Evolutionary conservation across 2,329 filamentous ascomycete genomes (phyloP), one percentile per base, ranked within the genome.

Genomic region (Fusarium begoniae): DNA sequence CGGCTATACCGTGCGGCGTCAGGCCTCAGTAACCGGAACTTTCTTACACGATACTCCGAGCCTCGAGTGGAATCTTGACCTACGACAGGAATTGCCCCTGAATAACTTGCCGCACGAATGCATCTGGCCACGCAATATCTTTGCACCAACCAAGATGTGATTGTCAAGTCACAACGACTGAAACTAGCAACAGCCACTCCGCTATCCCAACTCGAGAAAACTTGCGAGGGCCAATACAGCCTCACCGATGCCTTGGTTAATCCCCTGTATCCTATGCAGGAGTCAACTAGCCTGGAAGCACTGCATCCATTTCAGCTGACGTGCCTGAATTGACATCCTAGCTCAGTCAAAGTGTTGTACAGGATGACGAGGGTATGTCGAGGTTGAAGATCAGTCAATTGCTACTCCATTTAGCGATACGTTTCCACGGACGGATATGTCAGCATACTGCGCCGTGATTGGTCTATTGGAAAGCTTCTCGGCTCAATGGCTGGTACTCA

Each of bases 161-260:
- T 51, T 63, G 10, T 26, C 37, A 61, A 59, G 32, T 57, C 62
- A 64, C 65, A 57, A 30, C 56, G 63, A 55, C 59, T 32, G 50
- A 58, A 69, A 60, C 64, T 72, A 66, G 59, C 54, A 71, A 69
- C 54, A 59, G 77, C 77, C 77, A 79, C 77, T 69, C 76, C 70
- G 75, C 71, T 70, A 71, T 54, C 53, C 28, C 24, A 37, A 66
- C 68, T 45, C 37, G 56, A 63, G 37, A 38, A 51, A 63, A 70
- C 45, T 41, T 45, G 57, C 38, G 43, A 35, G 30, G 58, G 40
- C 58, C 61, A 54, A 37, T 63, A 47, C 48, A 69, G 64, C 70
- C 66, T 66, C 62, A 57, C 68, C 59, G 45, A 51, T 60, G 45
- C 58, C 66, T 73, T 69, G 61, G 26, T 70, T 57, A 22, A 40